Percentiles rank a stretch among this genome's conserved stretches.
These are phyloP conservation scores for Pontederia crassipes DNA, from an alignment of 176 grass and related monocot species.

Conservation along the genomic window DNA sequence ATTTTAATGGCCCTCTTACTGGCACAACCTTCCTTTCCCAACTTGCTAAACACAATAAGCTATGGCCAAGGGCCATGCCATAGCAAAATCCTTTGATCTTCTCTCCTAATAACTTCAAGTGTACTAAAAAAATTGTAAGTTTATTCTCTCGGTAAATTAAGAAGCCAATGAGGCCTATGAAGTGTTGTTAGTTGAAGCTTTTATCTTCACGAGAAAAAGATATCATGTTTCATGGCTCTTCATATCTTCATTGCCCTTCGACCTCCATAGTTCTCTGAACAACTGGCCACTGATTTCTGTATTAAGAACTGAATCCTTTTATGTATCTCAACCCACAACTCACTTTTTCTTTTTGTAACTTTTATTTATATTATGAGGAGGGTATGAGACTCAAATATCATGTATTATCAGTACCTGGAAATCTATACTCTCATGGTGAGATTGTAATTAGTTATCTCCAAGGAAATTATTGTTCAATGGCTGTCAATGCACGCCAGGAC, in stretches of 20 bases:
- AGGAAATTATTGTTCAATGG: no score
- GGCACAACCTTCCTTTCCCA: background rate
- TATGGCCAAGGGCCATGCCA: background rate
- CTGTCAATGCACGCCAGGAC: no score
- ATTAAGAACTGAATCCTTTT: background rate
- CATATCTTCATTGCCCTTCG: background rate
- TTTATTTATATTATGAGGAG: background rate
- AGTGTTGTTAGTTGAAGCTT: background rate
- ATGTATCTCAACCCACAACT: background rate
- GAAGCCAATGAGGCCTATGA: background rate
- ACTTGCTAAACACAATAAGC: constrained; percentile 3
- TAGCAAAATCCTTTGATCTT: background rate
- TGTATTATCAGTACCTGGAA: background rate
- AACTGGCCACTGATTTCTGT: background rate
- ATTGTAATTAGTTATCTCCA: no score
- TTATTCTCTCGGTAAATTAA: background rate
- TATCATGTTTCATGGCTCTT: background rate
- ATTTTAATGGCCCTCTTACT: background rate
- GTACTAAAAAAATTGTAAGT: background rate
- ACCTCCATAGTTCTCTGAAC: background rate
- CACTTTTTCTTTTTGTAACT: background rate
- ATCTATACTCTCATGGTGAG: no score
- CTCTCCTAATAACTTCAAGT: background rate
- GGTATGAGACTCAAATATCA: background rate
- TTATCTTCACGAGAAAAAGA: constrained; percentile 1